Conservation (phyloP, 768 basidiomycete species). For the Lentinus tigrinus region DNA sequence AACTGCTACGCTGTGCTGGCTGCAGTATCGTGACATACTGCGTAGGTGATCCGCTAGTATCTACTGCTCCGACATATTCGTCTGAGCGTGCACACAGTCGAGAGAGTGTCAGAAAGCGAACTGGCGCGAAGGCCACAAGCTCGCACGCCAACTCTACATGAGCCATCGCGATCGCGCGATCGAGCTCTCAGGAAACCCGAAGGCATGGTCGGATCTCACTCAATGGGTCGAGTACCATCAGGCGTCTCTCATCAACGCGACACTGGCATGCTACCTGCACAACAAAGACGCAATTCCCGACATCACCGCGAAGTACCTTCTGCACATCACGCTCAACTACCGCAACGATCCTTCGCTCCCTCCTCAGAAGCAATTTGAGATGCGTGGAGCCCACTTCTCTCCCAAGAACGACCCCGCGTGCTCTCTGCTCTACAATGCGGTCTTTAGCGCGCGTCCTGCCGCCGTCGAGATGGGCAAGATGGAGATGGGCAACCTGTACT, state of each 20-base stretch:
- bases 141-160: background rate
- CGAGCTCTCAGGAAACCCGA: background rate
- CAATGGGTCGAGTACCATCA: slow-evolving; percentile 2
- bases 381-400: background rate
- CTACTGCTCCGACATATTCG: background rate
- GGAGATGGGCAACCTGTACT: background rate
- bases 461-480: slow-evolving; percentile 3
- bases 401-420: background rate
- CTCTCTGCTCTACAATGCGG: background rate
- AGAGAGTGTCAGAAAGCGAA: background rate
- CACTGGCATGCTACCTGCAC: background rate
- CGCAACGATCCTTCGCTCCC: background rate
- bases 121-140: background rate
- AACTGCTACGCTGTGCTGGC: background rate
- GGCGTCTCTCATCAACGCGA: background rate
- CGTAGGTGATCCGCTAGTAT: background rate
- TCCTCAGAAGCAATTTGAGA: background rate
- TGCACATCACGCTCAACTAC: background rate
- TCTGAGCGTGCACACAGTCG: background rate
- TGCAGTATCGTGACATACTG: slow-evolving; percentile 2
- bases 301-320: background rate
- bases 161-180: background rate
- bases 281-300: background rate
- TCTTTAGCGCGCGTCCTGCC: background rate
- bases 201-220: slow-evolving; percentile 1